Percentiles rank a stretch among this genome's conserved stretches.
Conservation (phyloP, 371 early-diverging fungal genomes). For the Lichtheimia hyalospora region DNA sequence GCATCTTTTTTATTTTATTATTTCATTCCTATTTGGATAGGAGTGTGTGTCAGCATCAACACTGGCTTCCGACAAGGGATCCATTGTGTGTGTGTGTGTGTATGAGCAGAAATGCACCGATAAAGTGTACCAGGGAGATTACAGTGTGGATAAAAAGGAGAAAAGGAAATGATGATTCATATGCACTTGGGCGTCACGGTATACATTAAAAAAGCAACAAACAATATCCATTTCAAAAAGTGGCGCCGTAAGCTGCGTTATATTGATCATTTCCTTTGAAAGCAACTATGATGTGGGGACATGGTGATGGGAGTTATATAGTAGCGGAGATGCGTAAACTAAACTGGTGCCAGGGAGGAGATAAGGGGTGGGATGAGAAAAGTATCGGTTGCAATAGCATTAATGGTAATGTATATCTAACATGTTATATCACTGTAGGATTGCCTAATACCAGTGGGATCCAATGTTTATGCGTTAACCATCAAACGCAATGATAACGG, state of each 20-base stretch:
- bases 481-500: background rate
- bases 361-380: background rate
- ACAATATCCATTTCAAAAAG: too few relatives aligned
- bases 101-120: background rate
- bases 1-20: background rate
- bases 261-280: too few relatives aligned
- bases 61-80: background rate
- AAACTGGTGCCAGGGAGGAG: background rate
- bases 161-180: too few relatives aligned
- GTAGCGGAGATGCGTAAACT: background rate
- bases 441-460: constrained; percentile 12
- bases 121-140: background rate
- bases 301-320: background rate
- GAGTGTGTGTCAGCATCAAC: background rate
- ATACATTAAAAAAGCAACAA: too few relatives aligned
- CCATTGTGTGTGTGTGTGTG: background rate
- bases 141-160: too few relatives aligned
- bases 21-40: background rate
- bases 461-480: constrained; percentile 16
- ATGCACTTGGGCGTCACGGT: too few relatives aligned
- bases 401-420: background rate
- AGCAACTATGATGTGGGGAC: too few relatives aligned
- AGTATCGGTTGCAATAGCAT: background rate
- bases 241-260: too few relatives aligned
- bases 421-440: constrained; percentile 1